Base-by-base conservation (phyloP, 805 yeast genomes). In the Kodamaea nitidulidarum region DNA sequence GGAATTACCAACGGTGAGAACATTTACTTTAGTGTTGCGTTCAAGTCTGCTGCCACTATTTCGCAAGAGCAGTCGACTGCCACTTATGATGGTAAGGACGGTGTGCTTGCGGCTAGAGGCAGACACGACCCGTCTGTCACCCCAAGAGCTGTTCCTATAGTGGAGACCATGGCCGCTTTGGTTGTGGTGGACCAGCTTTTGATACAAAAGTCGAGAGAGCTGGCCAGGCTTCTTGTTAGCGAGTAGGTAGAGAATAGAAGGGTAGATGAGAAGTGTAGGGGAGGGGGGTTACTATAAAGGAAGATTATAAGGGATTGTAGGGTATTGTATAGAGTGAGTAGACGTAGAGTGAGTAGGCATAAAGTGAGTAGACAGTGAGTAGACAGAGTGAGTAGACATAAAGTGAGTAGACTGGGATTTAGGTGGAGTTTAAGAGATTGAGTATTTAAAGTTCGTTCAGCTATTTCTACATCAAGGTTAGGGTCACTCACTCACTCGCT, bases 51-150 rank as follows among this genome's bases (percentile, higher is more conserved):
- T 12, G 98, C 98, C 36, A 93, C 98, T 30, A 93, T 93, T 51
- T 80, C 93, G 38, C 95, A 90, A 71, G 93, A 84, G 55, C 98
- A 93, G 71, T 65, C 72, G 30, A 93, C 98, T 12, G 78, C 88
- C 18, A 77, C 93, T 35, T 93, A 90, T 67, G 90, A 85, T 17
- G 98, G 98, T 54, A 74, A 76, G 50, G 79, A 69, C 36, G 98
- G 98, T 57, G 78, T 82, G 7, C 73, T 93, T 44, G 95, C 93
- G 38, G 96, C 98, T 25, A 82, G 91, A 61, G 98, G 98, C 41
- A 85, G 98, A 75, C 98, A 93, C 57, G 98, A 93, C 61, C 98
- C 98, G 24, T 87, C 90, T 55, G 98, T 93, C 40, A 95, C 95
- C 15, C 98, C 98, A 49, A 81, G 98, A 63, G 98, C 98, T 28